phyloP scores from a whole-genome alignment of 1,139 yeast species.

The Scheffersomyces titani region DNA sequence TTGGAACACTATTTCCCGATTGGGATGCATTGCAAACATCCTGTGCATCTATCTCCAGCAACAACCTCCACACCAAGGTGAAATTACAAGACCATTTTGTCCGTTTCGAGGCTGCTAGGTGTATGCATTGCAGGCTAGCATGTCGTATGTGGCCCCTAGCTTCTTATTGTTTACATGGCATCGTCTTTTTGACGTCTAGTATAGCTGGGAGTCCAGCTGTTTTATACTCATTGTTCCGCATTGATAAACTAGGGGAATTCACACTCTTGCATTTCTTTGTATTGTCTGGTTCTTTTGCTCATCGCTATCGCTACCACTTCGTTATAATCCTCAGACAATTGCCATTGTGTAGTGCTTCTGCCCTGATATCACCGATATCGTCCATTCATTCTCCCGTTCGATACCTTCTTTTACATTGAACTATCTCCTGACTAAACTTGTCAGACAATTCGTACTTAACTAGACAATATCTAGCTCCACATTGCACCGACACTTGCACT shows the following conservation, averaged over 20 bases:
- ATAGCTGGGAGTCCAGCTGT: not conserved
- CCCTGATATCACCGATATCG: not conserved
- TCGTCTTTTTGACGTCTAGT: not conserved
- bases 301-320: not conserved
- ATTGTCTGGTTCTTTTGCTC: not conserved
- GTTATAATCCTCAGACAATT: not conserved
- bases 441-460: too few relatives aligned
- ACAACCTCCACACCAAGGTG: not conserved
- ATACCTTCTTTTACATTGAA: not conserved
- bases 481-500: not conserved
- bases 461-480: not conserved
- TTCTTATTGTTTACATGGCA: not conserved
- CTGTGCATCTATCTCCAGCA: not conserved
- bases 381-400: not conserved
- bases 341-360: not conserved
- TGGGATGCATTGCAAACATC: not conserved
- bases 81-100: not conserved
- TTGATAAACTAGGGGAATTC: not conserved
- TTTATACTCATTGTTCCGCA: not conserved
- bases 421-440: not conserved
- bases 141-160: not conserved
- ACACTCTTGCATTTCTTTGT: too few relatives aligned
- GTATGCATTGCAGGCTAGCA: not conserved
- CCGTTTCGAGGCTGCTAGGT: not conserved
- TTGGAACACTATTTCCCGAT: not conserved